These are phyloP conservation scores for Solanum tarapatanum DNA, from an alignment of 257 asterid genomes.

Conservation along the genomic window DNA sequence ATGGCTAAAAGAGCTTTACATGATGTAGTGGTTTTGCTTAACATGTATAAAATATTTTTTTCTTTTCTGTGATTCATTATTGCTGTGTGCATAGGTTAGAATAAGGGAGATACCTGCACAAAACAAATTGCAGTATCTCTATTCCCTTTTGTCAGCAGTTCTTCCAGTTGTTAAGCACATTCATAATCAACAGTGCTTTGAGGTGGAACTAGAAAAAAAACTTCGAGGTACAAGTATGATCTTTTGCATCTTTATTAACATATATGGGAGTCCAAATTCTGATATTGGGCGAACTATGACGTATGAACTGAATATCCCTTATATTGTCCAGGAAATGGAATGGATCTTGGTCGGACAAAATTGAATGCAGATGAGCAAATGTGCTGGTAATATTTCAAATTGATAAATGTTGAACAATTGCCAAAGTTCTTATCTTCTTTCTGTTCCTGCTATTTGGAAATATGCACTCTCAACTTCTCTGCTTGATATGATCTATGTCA, in stretches of 20 bases:
- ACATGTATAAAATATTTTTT: background rate
- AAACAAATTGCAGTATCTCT: constrained; percentile 84
- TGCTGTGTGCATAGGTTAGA: constrained; percentile 46
- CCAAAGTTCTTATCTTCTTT: background rate
- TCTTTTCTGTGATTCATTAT: background rate
- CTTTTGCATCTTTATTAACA: background rate
- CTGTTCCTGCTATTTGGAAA: background rate
- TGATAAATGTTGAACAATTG: background rate
- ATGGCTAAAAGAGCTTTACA: constrained; percentile 8
- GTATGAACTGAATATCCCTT: background rate
- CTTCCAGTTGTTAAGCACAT: constrained; percentile 73
- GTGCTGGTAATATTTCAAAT: constrained; percentile 67
- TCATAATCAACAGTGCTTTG: constrained; percentile 70
- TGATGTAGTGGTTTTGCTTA: constrained; percentile 1
- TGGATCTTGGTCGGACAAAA: constrained; percentile 81
- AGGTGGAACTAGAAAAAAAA: constrained; percentile 79
- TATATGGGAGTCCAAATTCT: background rate
- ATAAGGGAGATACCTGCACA: constrained; percentile 65
- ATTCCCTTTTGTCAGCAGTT: constrained; percentile 80
- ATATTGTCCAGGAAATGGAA: constrained; percentile 54
- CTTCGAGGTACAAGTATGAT: constrained; percentile 51
- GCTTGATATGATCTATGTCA: background rate
- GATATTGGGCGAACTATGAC: background rate
- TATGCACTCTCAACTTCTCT: background rate
- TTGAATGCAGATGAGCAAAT: constrained; percentile 96